A percentile compares a stretch with the other conserved stretches of the same genome.
phyloP scores from a whole-genome alignment of 2,329 filamentous ascomycete species.

The Ascochyta rabiei region DNA sequence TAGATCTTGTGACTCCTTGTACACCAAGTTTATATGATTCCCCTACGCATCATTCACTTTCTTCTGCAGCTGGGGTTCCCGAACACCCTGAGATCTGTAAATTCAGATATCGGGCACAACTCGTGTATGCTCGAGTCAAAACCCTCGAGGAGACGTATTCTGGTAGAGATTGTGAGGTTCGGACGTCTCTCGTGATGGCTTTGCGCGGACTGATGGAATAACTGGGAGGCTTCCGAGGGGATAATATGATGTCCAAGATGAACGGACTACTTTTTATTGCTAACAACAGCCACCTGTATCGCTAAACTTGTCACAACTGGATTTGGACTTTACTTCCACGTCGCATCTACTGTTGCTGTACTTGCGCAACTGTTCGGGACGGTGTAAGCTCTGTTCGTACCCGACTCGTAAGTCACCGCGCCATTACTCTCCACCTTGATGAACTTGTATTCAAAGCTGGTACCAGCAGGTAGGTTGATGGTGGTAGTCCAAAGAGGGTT shows the following conservation, averaged over 20 bases:
- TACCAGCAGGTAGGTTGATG: conserved; percentile 50
- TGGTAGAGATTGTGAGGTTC: conserved; percentile 20
- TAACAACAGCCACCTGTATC: not conserved
- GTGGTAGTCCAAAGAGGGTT: conserved; percentile 55
- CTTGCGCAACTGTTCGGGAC: conserved; percentile 32
- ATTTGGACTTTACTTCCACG: conserved; percentile 29
- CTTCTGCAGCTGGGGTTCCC: not conserved
- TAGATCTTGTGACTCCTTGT: conserved; percentile 16
- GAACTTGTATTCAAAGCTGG: conserved; percentile 55
- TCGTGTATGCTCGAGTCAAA: conserved; percentile 25
- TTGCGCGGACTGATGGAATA: conserved; percentile 29
- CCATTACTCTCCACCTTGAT: conserved; percentile 54
- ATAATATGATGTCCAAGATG: not conserved
- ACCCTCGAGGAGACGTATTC: conserved; percentile 27
- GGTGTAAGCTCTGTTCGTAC: conserved; percentile 50
- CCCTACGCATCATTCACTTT: not conserved
- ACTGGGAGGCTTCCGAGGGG: conserved; percentile 6
- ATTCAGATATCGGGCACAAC: conserved; percentile 20
- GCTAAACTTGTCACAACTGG: not conserved
- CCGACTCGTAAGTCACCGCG: conserved; percentile 54
- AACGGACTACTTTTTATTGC: not conserved
- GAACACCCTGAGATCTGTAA: conserved; percentile 13
- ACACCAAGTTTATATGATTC: conserved; percentile 19
- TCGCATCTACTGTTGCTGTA: conserved; percentile 22
- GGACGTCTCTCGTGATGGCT: conserved; percentile 24